Percentiles rank a stretch among this genome's conserved stretches.
Conservation (phyloP, 768 basidiomycete species). For the Podaxis pistillaris region DNA sequence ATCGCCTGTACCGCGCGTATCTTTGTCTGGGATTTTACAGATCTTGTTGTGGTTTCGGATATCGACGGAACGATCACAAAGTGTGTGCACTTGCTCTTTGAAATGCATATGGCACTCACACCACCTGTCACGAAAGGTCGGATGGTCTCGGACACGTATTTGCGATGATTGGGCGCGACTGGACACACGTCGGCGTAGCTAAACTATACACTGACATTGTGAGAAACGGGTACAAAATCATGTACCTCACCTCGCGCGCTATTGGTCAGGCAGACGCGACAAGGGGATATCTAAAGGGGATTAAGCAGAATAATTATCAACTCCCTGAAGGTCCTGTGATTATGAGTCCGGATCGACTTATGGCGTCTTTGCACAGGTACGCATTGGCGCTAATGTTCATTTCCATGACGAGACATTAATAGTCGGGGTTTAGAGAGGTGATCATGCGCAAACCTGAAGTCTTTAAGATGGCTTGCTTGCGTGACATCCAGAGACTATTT, state of each 20-base stretch:
- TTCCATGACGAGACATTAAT: background rate
- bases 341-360: slow-evolving; percentile 96
- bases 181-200: slow-evolving; percentile 97
- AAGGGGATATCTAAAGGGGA: slow-evolving; percentile 88
- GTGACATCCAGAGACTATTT: slow-evolving; percentile 92
- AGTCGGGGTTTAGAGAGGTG: slow-evolving; percentile 66
- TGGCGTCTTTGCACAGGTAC: slow-evolving; percentile 92
- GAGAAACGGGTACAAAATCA: slow-evolving; percentile 95
- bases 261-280: slow-evolving; percentile 99
- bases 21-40: slow-evolving; percentile 94
- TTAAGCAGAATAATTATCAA: slow-evolving; percentile 94
- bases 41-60: slow-evolving; percentile 90
- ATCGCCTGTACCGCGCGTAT: slow-evolving; percentile 89
- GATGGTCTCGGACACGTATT: slow-evolving; percentile 96
- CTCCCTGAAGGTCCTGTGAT: slow-evolving; percentile 98
- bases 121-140: slow-evolving; percentile 52
- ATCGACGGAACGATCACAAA: slow-evolving; percentile 99
- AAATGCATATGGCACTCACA: background rate
- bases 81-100: slow-evolving; percentile 39
- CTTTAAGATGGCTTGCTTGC: slow-evolving; percentile 99
- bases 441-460: slow-evolving; percentile 99
- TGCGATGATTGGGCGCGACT: slow-evolving; percentile 96
- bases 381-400: slow-evolving; percentile 18
- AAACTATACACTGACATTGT: slow-evolving; percentile 96
- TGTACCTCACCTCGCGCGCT: slow-evolving; percentile 96